Evolutionary conservation across 805 yeast species (phyloP), one percentile per base, ranked within the genome.

Genomic region (Metschnikowia shivogae): DNA sequence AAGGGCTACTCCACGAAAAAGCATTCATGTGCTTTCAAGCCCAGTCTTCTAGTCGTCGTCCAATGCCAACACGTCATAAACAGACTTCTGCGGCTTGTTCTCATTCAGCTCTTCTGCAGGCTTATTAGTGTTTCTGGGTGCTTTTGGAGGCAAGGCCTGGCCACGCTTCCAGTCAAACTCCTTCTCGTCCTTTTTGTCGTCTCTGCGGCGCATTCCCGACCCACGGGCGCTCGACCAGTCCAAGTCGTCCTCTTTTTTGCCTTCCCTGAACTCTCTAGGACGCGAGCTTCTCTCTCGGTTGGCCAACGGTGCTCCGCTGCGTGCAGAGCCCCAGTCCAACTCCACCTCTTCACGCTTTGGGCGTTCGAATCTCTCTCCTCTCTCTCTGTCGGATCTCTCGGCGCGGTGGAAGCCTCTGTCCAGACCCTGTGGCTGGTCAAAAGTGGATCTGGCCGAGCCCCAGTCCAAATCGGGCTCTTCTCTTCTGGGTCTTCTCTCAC

Each of bases 381-480:
- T 40, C 39, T 50, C 52, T 19, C 49, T 31, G 38, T 17, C 39
- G 27, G 49, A 27, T 43, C 50, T 10, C 19, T 14, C 39, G 4
- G 24, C n/a, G 22, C 37, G 37, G 32, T 39, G 19, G n/a, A 20
- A 20, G 5, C 37, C 48, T 63, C 64, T 54, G 67, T 60, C 44
- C 49, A 45, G 20, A 49, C 48, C 46, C 39, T 34, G 5, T 48
- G 42, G 40, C 14, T 37, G 40, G 2, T 37, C 49, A 6, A 52
- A 42, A 2, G 51, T 36, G 31, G 40, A 12, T 57, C 64, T 70
- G 53, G 70, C 76, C 57, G 64, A 37, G 28, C 70, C 63, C 76
- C 76, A 70, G 52, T 68, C 73, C 32, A 73, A 61, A 29, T 70
- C 73, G 27, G 72, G 63, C 53, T 71, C 73, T 43, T 70, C 68